Evolutionary conservation across 169 alveolate genomes (phyloP), one percentile per base, ranked within the genome.

Genomic region (Perkinsus chesapeaki): DNA sequence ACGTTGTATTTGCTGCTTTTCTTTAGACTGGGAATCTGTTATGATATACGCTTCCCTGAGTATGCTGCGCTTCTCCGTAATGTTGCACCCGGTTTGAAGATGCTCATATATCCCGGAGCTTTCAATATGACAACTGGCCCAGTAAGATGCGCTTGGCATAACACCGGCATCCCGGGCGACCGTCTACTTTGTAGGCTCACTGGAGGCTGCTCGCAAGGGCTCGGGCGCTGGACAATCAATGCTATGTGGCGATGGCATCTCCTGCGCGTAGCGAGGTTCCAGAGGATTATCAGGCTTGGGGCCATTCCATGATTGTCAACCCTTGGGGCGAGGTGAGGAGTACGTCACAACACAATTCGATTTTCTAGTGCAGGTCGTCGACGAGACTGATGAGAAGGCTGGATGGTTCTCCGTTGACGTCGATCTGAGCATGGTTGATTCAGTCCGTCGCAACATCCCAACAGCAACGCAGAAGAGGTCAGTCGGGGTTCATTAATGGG

Each of bases 31-130:
- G 98, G 98, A 73, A 97, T 98, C 0, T 98, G 99, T 93, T 98
- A 97, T 94, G 99, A 98, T 95, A 91, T 96, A n/a, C 96, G 99
- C 94, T 97, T 98, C 94, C 98, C 98, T 27, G 99, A 98, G 93
- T 94, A 96, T 94, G 98, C 98, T 0, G 93, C 96, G 37, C 94
- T 96, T 31, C 92, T 97, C 95, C 96, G 96, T 37, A 92, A 94
- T 47, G 94, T 93, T 39, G 98, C 98, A 9, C 98, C 97, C 36
- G 82, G 27, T 60, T 34, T 60, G 23, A 95, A 96, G 92, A 93
- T 97, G 39, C 93, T 98, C 91, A 93, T 96, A 73, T 97, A 96
- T 92, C 99, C 98, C 10, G 98, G 98, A 36, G 96, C 97, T 47
- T 98, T 98, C 96, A 96, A 97, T 93, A 91, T 95, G 95, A 95